Evolutionary conservation across 2,329 filamentous ascomycete genomes (phyloP).

Genomic region (Spiromastix sp.): DNA sequence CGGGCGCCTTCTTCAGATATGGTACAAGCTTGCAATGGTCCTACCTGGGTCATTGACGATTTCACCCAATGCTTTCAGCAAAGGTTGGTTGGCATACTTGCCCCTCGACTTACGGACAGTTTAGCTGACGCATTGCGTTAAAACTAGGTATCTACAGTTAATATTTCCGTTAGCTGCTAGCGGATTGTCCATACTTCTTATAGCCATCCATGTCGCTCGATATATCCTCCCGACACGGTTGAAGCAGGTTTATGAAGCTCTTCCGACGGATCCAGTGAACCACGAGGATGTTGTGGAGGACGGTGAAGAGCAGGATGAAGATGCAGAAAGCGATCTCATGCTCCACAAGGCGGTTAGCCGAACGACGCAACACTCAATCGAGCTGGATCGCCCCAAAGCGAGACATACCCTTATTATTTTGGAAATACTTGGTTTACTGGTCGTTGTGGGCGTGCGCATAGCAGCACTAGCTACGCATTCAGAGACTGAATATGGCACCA

Average conservation of each 20-base stretch:
- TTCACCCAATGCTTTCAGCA: slow-evolving; percentile 52
- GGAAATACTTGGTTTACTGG: slow-evolving; percentile 66
- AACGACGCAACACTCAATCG: slow-evolving; percentile 39
- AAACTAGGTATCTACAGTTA: slow-evolving; percentile 62
- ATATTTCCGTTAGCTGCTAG: slow-evolving; percentile 67
- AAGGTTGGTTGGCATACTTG: slow-evolving; percentile 30
- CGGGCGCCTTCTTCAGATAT: no score
- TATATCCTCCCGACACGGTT: slow-evolving; percentile 45
- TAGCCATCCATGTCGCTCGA: slow-evolving; percentile 49
- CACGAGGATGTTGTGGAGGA: slow-evolving; percentile 50
- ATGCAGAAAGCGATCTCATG: slow-evolving; percentile 40
- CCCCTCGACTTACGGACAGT: slow-evolving; percentile 1
- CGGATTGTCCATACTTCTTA: slow-evolving; percentile 57
- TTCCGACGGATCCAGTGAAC: slow-evolving; percentile 25
- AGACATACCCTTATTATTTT: slow-evolving; percentile 60
- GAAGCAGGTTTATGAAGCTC: slow-evolving; percentile 46
- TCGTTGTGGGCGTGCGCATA: slow-evolving; percentile 59
- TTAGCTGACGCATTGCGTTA: slow-evolving; percentile 3
- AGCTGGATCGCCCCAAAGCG: slow-evolving; percentile 65
- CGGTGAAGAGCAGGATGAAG: slow-evolving; percentile 42
- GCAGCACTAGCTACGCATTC: slow-evolving; percentile 51
- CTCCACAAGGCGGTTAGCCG: slow-evolving; percentile 44
- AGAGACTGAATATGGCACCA: slow-evolving; percentile 47
- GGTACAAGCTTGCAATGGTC: slow-evolving; percentile 47
- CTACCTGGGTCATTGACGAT: slow-evolving; percentile 52